Base-by-base conservation (phyloP, 306 rosid species). In the Vicia villosa region DNA sequence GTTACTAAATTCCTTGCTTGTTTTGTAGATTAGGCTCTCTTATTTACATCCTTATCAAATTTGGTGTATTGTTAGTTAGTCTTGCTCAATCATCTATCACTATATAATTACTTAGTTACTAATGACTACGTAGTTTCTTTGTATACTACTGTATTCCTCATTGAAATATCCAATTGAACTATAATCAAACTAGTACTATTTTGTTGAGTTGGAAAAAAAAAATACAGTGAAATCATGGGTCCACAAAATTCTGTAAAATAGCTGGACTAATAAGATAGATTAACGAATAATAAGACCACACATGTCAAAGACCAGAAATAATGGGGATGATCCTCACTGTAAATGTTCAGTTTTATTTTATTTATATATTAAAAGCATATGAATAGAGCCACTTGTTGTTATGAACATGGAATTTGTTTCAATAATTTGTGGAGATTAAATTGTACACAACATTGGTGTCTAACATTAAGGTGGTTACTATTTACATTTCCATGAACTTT, bases 1-100 rank as follows among this genome's bases (percentile, higher is more conserved):
- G 32, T 28, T 28, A 28, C 36, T 30, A 32, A 32, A 6, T 6
- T 32, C 37, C 2, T 32, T 32, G 10, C 21, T n/a, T 46, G 21
- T 21, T 46, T 15, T n/a, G 10, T 46, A 46, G 1, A 6, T 46
- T 15, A 46, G 10, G 8, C 17, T 14, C 3, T 4, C 8, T 43
- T 43, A 43, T 43, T 22, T 11, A 22, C 24, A 67, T 74, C 71
- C 40, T 82, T 60, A n/a, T 79, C 82, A 47, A 8, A 56, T 59
- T 62, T 72, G 69, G 56, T 66, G 70, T 58, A 19, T 71, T 38
- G 84, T 71, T 86, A 56, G 76, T 41, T 24, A 56, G 83, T 86
- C 90, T 41, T 59, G 68, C 17, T 72, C 78, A 46, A 46, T 46
- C 51, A 45, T 45, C 3, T 45, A 1, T n/a, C 51, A 45, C 4